These are phyloP conservation scores for Garcileccinum viscosum DNA, from an alignment of 1,284 basidiomycete genomes.

Conservation along the genomic window DNA sequence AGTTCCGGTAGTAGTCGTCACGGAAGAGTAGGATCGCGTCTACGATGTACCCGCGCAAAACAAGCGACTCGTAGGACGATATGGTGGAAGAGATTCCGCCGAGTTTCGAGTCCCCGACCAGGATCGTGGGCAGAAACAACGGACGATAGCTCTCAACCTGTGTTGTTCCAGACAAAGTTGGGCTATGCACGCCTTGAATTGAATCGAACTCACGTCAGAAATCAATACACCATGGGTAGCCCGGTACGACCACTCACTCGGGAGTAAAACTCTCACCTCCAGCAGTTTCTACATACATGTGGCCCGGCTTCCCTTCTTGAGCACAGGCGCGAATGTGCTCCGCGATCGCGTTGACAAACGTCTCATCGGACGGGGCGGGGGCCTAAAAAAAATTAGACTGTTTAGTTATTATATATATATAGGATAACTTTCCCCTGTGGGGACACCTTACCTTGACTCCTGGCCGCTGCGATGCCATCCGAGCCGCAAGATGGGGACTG, in stretches of 20 bases:
- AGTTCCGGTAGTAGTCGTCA: slow-evolving; percentile 88
- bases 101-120: slow-evolving; percentile 88
- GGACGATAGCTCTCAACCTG: slow-evolving; percentile 87
- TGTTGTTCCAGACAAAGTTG: slow-evolving; percentile 84
- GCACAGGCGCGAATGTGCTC: slow-evolving; percentile 65
- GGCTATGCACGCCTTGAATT: slow-evolving; percentile 88
- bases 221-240: not conserved
- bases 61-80: slow-evolving; percentile 89
- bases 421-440: not conserved
- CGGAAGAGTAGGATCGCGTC: slow-evolving; percentile 88
- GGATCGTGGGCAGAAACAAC: slow-evolving; percentile 84
- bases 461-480: slow-evolving; percentile 55
- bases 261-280: slow-evolving; percentile 70
- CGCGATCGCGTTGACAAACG: slow-evolving; percentile 74
- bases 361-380: slow-evolving; percentile 61
- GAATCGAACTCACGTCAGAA: slow-evolving; percentile 13
- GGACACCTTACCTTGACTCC: slow-evolving; percentile 29
- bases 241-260: slow-evolving; percentile 13
- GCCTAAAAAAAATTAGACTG: slow-evolving; percentile 23
- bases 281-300: slow-evolving; percentile 92
- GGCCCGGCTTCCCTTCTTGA: slow-evolving; percentile 42
- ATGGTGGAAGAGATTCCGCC: slow-evolving; percentile 97
- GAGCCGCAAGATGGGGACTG: slow-evolving; percentile 90
- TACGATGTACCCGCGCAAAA: slow-evolving; percentile 89
- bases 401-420: slow-evolving; percentile 7